Conservation (phyloP, 2,329 filamentous ascomycete genomes). For the Fusarium stilboides region DNA sequence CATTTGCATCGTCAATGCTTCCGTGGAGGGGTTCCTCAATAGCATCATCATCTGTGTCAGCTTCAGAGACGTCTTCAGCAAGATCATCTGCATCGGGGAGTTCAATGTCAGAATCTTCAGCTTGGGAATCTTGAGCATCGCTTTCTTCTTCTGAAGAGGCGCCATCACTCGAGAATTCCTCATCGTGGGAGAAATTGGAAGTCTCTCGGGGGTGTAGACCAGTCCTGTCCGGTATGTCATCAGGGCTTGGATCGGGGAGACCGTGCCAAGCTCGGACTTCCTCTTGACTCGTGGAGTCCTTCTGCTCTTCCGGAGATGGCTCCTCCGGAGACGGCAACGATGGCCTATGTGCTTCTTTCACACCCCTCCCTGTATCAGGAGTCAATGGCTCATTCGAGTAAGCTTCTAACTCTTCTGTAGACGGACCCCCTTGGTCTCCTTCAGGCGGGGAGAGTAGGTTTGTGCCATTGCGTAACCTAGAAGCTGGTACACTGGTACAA, state of each 20-base stretch:
- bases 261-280: conserved; percentile 4
- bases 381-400: not conserved
- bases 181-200: not conserved
- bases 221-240: not conserved
- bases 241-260: not conserved
- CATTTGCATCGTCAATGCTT: not conserved
- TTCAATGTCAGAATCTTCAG: not conserved
- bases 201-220: not conserved
- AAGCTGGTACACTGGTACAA: not conserved
- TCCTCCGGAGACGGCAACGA: conserved; percentile 7
- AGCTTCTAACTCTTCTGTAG: not conserved
- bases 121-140: not conserved
- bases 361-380: conserved; percentile 6
- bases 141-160: not conserved
- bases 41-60: not conserved
- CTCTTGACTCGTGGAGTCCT: not conserved
- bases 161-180: not conserved
- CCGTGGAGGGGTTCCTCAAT: not conserved
- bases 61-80: not conserved
- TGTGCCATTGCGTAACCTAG: not conserved
- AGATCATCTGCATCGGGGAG: not conserved
- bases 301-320: conserved; percentile 1
- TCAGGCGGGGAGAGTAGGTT: not conserved
- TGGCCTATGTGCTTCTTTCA: not conserved
- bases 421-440: conserved; percentile 1